A percentile compares a stretch with the other conserved stretches of the same genome.
Evolutionary conservation across 2,329 filamentous ascomycete species (phyloP).

Genomic region (Phyllosticta citriasiana): DNA sequence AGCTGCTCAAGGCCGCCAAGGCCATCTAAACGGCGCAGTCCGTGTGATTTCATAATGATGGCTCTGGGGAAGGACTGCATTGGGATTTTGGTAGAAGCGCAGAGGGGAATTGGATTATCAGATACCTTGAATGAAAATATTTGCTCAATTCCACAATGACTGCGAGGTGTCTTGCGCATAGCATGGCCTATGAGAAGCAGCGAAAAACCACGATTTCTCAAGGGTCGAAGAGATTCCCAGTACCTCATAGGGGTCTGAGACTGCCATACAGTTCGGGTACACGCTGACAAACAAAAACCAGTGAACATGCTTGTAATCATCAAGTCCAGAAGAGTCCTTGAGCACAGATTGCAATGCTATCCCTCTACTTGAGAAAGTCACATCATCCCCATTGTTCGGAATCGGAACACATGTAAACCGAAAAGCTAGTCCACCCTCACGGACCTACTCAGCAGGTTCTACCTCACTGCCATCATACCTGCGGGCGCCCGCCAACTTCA

Average conservation of each 20-base stretch:
- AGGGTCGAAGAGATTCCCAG: no score
- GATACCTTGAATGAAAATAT: neutral
- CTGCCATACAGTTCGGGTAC: neutral
- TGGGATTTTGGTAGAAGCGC: slow-evolving; percentile 49
- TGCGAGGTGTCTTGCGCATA: neutral
- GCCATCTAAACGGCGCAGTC: slow-evolving; percentile 43
- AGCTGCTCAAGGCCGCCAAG: slow-evolving; percentile 53
- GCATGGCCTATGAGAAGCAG: neutral
- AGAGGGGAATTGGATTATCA: slow-evolving; percentile 63
- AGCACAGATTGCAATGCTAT: neutral
- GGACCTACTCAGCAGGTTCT: neutral
- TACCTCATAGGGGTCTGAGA: no score
- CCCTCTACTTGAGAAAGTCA: neutral
- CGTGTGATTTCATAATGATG: slow-evolving; percentile 33
- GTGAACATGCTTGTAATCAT: neutral
- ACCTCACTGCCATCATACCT: slow-evolving; percentile 8
- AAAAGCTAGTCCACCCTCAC: neutral
- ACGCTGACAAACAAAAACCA: neutral
- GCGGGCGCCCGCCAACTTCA: slow-evolving; percentile 8
- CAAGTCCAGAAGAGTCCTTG: neutral
- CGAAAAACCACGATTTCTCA: no score
- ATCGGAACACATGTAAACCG: neutral
- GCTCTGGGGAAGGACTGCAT: slow-evolving; percentile 71
- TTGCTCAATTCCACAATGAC: neutral
- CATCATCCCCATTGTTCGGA: neutral